A percentile compares a stretch with the other conserved stretches of the same genome.
These are phyloP conservation scores for Dryas integrifolia DNA, from an alignment of 331 rosid genomes.

Conservation along the genomic window DNA sequence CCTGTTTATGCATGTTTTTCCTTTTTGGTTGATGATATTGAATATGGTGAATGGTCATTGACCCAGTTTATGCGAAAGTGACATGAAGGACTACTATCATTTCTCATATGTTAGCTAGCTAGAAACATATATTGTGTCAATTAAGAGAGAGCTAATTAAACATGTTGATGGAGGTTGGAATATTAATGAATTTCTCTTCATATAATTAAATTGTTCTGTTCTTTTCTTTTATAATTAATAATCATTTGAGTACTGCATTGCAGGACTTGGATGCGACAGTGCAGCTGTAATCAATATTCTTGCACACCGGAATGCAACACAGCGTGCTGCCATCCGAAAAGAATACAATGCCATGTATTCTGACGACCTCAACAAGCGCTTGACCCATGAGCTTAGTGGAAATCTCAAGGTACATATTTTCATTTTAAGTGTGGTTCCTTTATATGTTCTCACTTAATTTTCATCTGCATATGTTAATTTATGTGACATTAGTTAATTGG, in stretches of 20 bases:
- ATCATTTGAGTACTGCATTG: no score
- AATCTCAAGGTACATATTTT: conserved; percentile 43
- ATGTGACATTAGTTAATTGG: no score
- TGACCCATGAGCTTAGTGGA: conserved; percentile 55
- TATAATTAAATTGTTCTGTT: background rate
- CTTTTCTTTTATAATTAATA: no score
- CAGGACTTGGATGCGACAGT: conserved; percentile 65
- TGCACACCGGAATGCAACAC: conserved; percentile 56
- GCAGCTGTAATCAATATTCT: conserved; percentile 54
- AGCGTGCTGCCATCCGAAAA: conserved; percentile 62
- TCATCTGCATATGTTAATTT: no score
- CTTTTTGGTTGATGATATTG: background rate
- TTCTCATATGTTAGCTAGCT: no score
- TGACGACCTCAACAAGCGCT: conserved; percentile 49
- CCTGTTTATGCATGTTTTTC: background rate
- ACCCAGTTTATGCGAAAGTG: no score
- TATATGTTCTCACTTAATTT: no score
- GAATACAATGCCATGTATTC: conserved; percentile 54
- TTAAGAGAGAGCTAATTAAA: no score
- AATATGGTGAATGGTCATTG: no score
- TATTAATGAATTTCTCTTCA: background rate
- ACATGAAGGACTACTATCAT: no score
- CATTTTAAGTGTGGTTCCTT: no score
- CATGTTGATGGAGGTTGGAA: background rate
- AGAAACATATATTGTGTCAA: no score